Conservation (phyloP, 2,329 filamentous ascomycete species). For the Penicillium brevicompactum region DNA sequence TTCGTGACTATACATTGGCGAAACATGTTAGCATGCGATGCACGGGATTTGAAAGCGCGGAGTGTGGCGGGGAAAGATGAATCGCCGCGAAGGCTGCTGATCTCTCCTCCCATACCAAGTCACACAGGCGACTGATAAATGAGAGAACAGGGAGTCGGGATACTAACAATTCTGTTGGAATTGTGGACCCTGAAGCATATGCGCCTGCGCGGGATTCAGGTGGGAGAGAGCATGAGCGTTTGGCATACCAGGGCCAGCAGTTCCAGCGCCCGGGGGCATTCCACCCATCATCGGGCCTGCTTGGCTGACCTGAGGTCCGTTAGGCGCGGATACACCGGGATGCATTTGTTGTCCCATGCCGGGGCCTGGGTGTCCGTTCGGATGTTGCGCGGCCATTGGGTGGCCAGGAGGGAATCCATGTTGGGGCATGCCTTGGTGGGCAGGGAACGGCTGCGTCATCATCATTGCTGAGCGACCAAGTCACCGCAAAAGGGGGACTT, state of each 20-base stretch:
- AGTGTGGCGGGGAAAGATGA: background rate
- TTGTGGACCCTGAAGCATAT: conserved; percentile 56
- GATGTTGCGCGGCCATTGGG: conserved; percentile 61
- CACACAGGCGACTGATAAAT: background rate
- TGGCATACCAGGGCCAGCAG: conserved; percentile 53
- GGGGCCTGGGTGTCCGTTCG: conserved; percentile 55
- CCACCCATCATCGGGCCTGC: conserved; percentile 65
- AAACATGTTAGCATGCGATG: conserved; percentile 13
- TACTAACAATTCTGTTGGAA: conserved; percentile 47
- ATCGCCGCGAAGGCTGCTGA: background rate
- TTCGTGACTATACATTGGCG: conserved; percentile 34
- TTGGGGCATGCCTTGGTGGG: conserved; percentile 61
- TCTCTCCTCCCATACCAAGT: background rate
- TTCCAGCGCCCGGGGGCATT: conserved; percentile 62
- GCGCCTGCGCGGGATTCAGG: conserved; percentile 57
- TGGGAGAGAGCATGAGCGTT: conserved; percentile 64
- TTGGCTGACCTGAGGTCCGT: conserved; percentile 62
- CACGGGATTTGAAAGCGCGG: background rate
- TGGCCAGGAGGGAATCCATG: conserved; percentile 63
- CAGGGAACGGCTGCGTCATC: conserved; percentile 59
- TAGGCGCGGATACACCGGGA: conserved; percentile 61
- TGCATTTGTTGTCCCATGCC: conserved; percentile 61
- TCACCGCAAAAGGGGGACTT: conserved; percentile 36
- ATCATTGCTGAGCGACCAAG: conserved; percentile 51
- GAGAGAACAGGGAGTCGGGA: background rate